Evolutionary conservation across 208 protist species (phyloP), one percentile per base, ranked within the genome.

Genomic region (Wallacemonas collosoma): DNA sequence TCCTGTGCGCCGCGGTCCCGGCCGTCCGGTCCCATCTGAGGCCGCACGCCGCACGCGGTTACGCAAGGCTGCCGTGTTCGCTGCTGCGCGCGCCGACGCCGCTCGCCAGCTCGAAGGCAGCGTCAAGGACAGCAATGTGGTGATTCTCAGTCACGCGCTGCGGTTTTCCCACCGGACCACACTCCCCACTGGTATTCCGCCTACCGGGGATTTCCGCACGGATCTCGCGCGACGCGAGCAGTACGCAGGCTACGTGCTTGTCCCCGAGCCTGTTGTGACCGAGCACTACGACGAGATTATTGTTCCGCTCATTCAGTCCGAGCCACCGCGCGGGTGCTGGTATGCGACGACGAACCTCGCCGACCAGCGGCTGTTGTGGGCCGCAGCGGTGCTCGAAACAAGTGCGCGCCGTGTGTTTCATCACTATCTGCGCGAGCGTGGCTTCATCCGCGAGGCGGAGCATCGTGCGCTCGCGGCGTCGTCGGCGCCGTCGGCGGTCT

Each of bases 231-330:
- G 47, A 41, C 63, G 53, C 6, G 81, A 79, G 50, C 84, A 93
- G 81, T 77, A 87, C 53, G 48, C 90, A 36, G 90, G 90, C 56
- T 95, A 95, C 76, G 81, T 78, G 17, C 73, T 93, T 57, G 88
- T 95, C 48, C 71, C 80, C 0, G 79, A 83, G 44, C 90, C 90
- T 1, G 87, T 93, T 39, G 85, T 95, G 36, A 93, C 90, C 58
- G 88, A 95, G 81, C 75, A 84, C 36, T 95, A 95, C 66, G 90
- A 95, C 53, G 90, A 95, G 56, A 71, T 95, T 53, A 81, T 93
- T 7, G 80, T 95, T 14, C 89, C 89, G 3, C 58, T 87, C 14
- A 65, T 65, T 50, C 41, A 65, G n/a, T 17, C 60, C 11, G 43
- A 65, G 45, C 12, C 45, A 12, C 12, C 45, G 45, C 45, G 45